Evolutionary conservation across 768 basidiomycete genomes (phyloP), one percentile per base, ranked within the genome.

Genomic region (Suillus tomentosus): DNA sequence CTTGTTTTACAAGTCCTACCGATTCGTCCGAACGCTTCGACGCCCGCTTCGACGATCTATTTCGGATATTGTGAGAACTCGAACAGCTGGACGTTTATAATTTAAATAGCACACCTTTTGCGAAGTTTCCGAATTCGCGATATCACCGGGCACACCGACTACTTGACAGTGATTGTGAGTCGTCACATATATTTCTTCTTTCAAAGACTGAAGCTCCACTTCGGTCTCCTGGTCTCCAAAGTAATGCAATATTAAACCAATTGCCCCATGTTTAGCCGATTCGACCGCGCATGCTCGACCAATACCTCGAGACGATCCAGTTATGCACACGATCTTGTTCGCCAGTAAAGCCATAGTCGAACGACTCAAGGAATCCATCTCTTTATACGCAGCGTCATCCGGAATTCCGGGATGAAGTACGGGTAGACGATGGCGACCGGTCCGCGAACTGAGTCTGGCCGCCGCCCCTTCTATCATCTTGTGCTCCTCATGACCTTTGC

Each of bases 251-350:
- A 90, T 80, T 53, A 92, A 74, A 50, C 85, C 85, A 3, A 76
- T 75, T 17, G 89, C 90, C 9, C 89, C 89, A 64, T 90, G 84
- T 65, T 84, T 82, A 3, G 85, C 86, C 60, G 83, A 85, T 66
- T 88, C 87, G 19, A 89, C 73, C 24, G 87, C 89, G 67, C 87
- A 88, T 36, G 85, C 87, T 65, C 87, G 80, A 14, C 91, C 90
- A 64, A 92, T 92, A 24, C 90, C 91, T 64, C 87, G 80, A 8
- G 87, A 88, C n/a, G 87, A 81, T 19, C 90, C 90, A 17, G 90
- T 92, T 67, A 92, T 87, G 64, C 85, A 85, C 17, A 90, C 85
- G 47, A 89, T 76, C 72, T 90, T 90, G 69, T 80, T 78, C 24
- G 77, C 68, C 31, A 84, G 80, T 22, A 88, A 76, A 60, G 76